phyloP scores from a whole-genome alignment of 805 yeast species.

The Hagleromyces aurorensis region DNA sequence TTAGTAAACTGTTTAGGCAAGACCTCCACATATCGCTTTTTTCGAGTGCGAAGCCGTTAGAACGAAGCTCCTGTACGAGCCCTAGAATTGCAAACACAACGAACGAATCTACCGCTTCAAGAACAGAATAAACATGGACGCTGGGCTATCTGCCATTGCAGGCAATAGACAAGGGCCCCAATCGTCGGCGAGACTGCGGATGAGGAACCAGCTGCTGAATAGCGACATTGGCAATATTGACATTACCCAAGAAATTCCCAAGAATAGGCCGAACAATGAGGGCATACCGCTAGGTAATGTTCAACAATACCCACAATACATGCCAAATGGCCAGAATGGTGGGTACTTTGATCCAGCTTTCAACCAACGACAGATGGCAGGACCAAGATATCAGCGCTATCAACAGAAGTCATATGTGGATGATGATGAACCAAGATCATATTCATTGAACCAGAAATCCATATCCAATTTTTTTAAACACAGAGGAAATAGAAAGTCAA shows the following conservation, averaged over 20 bases:
- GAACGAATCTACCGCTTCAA: background rate
- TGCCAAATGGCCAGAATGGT: background rate
- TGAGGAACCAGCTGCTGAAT: slow-evolving; percentile 33
- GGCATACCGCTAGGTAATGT: too few species aligned
- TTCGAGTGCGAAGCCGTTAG: too few species aligned
- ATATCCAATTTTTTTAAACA: slow-evolving; percentile 21
- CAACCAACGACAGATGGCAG: background rate
- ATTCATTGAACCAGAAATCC: slow-evolving; percentile 19
- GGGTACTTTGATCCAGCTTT: too few species aligned
- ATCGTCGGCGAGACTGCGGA: slow-evolving; percentile 3
- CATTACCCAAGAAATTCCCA: slow-evolving; percentile 36
- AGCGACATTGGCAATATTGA: slow-evolving; percentile 39
- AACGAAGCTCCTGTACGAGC: too few species aligned
- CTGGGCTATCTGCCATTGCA: slow-evolving; percentile 26
- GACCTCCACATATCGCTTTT: too few species aligned
- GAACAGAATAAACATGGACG: slow-evolving; percentile 27
- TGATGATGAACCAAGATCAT: slow-evolving; percentile 11
- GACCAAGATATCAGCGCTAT: slow-evolving; percentile 4
- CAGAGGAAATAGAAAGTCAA: slow-evolving; percentile 10
- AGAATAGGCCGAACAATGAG: slow-evolving; percentile 9
- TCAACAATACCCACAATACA: slow-evolving; percentile 6
- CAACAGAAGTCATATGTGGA: slow-evolving; percentile 2
- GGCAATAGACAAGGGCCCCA: slow-evolving; percentile 4
- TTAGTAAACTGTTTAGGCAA: too few species aligned
- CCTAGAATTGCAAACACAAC: too few species aligned